A percentile compares a stretch with the other conserved stretches of the same genome.
phyloP scores from a whole-genome alignment of 108 stramenopile species.

The Skeletonema costatum region DNA sequence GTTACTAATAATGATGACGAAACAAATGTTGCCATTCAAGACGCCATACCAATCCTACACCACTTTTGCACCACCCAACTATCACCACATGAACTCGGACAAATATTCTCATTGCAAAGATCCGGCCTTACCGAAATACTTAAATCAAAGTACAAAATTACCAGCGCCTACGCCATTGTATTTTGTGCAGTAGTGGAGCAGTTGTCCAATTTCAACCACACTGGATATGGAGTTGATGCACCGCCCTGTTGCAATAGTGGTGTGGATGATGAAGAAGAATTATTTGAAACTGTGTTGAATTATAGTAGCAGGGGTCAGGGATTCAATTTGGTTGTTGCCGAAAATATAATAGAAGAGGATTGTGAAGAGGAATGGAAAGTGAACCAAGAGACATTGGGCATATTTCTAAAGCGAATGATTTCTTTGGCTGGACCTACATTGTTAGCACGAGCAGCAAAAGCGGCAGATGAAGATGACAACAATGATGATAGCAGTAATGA shows the following conservation, averaged over 20 bases:
- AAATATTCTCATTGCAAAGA: slow-evolving; percentile 72
- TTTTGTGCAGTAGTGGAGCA: slow-evolving; percentile 81
- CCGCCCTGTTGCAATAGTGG: slow-evolving; percentile 15
- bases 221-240: slow-evolving; percentile 75
- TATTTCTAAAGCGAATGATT: slow-evolving; percentile 53
- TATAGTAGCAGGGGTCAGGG: slow-evolving; percentile 70
- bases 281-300: slow-evolving; percentile 60
- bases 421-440: slow-evolving; percentile 78
- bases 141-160: slow-evolving; percentile 66
- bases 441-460: slow-evolving; percentile 50
- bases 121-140: slow-evolving; percentile 67
- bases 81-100: slow-evolving; percentile 28
- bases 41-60: slow-evolving; percentile 19
- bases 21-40: slow-evolving; percentile 13
- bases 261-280: slow-evolving; percentile 50
- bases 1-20: slow-evolving; percentile 3
- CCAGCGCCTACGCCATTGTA: slow-evolving; percentile 72
- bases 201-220: slow-evolving; percentile 75
- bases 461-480: slow-evolving; percentile 34
- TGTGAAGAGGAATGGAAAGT: slow-evolving; percentile 21
- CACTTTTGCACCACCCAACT: slow-evolving; percentile 47
- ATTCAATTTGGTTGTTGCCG: slow-evolving; percentile 56
- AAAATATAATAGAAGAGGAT: neutral
- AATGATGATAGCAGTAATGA: slow-evolving; percentile 33
- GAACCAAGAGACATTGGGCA: slow-evolving; percentile 40